phyloP scores from a whole-genome alignment of 2,329 filamentous ascomycete genomes.

The Dichotomopilus funicola region DNA sequence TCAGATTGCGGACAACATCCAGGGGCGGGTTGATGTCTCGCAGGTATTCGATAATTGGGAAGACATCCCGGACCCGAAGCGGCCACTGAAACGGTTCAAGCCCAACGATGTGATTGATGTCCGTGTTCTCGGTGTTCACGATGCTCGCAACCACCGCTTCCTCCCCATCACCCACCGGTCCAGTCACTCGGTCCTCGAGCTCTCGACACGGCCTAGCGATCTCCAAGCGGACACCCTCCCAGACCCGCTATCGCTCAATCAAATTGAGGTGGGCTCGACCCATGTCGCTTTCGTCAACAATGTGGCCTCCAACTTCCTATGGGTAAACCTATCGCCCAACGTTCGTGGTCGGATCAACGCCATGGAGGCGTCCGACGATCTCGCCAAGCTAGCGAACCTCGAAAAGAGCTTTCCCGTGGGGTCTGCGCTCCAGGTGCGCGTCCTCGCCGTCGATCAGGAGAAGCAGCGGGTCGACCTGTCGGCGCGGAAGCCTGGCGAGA shows the following conservation, averaged over 20 bases:
- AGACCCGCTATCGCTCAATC: conserved; percentile 59
- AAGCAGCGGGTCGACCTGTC: conserved; percentile 77
- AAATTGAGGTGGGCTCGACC: conserved; percentile 63
- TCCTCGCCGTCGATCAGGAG: conserved; percentile 64
- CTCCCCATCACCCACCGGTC: conserved; percentile 83
- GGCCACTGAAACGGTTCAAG: conserved; percentile 69
- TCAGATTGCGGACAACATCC: conserved; percentile 75
- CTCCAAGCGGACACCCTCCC: conserved; percentile 38
- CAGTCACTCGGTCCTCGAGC: conserved; percentile 76
- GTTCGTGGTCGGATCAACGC: conserved; percentile 77
- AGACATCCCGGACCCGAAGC: conserved; percentile 74
- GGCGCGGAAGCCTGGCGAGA: conserved; percentile 57
- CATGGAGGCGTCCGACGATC: conserved; percentile 81
- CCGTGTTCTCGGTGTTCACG: conserved; percentile 78
- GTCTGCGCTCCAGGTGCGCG: conserved; percentile 76
- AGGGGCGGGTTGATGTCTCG: conserved; percentile 89
- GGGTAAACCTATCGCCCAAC: conserved; percentile 85
- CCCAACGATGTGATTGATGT: conserved; percentile 65
- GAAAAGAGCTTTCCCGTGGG: conserved; percentile 79
- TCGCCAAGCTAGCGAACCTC: conserved; percentile 70
- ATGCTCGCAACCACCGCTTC: conserved; percentile 84
- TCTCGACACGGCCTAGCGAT: conserved; percentile 72
- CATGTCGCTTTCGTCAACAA: conserved; percentile 91
- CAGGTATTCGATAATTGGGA: conserved; percentile 86
- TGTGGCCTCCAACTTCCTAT: conserved; percentile 68